phyloP scores from a whole-genome alignment of 495 filamentous ascomycete species.

The Platismatia glauca region DNA sequence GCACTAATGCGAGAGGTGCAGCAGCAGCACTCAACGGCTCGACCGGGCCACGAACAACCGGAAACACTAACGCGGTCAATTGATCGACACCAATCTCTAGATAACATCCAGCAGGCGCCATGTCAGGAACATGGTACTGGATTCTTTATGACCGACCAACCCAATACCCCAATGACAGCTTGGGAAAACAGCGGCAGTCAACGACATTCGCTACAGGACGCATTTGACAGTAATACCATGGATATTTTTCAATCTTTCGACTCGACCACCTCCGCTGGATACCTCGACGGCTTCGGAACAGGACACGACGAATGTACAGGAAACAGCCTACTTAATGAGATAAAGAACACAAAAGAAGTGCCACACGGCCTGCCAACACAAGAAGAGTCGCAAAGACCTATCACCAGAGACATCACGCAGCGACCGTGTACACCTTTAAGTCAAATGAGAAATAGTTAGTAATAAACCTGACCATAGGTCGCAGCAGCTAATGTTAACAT shows the following conservation, averaged over 20 bases:
- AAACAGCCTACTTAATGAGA: slow-evolving; percentile 9
- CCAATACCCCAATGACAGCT: slow-evolving; percentile 1
- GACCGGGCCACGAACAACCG: slow-evolving; percentile 43
- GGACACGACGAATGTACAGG: slow-evolving; percentile 14
- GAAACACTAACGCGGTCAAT: slow-evolving; percentile 6
- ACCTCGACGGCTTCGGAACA: slow-evolving; percentile 22
- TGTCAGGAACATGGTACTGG: slow-evolving; percentile 14
- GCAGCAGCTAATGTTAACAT: slow-evolving; percentile 19
- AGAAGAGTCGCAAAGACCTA: slow-evolving; percentile 1
- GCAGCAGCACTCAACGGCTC: slow-evolving; percentile 56
- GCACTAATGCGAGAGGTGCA: slow-evolving; percentile 58
- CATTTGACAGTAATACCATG: slow-evolving; percentile 29
- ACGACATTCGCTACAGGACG: slow-evolving; percentile 24
- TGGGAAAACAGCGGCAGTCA: slow-evolving; percentile 14
- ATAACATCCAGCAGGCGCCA: slow-evolving; percentile 23
- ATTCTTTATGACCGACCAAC: background rate
- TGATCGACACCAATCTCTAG: slow-evolving; percentile 24
- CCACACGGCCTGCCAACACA: slow-evolving; percentile 2
- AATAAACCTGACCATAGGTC: background rate
- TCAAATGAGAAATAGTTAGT: slow-evolving; percentile 47
- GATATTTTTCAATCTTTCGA: slow-evolving; percentile 15
- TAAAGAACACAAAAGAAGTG: background rate
- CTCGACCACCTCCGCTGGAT: slow-evolving; percentile 19
- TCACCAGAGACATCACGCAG: slow-evolving; percentile 22
- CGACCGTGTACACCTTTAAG: slow-evolving; percentile 51